Evolutionary conservation across 2,329 filamentous ascomycete genomes (phyloP).

Genomic region (Trichophyton verrucosum): DNA sequence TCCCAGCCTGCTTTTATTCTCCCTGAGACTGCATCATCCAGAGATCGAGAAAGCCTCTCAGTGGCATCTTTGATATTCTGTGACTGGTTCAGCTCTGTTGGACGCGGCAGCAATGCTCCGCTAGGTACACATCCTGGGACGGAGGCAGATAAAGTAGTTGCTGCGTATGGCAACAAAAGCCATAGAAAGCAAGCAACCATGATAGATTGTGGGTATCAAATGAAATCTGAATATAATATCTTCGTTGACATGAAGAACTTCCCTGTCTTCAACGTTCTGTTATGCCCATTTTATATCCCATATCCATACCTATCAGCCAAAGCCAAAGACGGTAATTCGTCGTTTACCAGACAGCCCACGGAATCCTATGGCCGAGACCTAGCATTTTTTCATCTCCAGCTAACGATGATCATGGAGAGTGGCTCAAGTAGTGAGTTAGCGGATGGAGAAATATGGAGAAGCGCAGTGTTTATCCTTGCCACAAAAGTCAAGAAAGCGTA

Average conservation of each 20-base stretch:
- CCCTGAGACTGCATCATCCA: conserved; percentile 23
- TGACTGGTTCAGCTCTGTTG: conserved; percentile 19
- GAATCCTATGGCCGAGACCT: neutral
- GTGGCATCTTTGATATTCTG: conserved; percentile 21
- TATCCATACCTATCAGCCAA: neutral
- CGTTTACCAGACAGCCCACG: neutral
- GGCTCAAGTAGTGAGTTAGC: too few species aligned
- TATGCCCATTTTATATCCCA: neutral
- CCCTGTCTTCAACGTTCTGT: neutral
- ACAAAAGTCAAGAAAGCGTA: neutral
- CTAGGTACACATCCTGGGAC: neutral
- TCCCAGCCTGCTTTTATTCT: conserved; percentile 27
- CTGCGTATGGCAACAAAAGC: neutral
- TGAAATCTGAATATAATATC: neutral
- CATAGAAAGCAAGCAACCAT: neutral
- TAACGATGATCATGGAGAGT: neutral
- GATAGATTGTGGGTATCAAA: neutral
- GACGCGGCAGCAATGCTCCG: conserved; percentile 20
- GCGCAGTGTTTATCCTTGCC: neutral
- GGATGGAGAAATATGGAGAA: neutral
- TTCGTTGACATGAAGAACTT: neutral
- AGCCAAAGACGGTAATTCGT: neutral
- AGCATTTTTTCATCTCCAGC: neutral
- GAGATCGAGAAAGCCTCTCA: conserved; percentile 17
- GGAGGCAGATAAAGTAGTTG: neutral